Percentiles rank a stretch among this genome's conserved stretches.
These are phyloP conservation scores for Aspergillus panamensis DNA, from an alignment of 495 filamentous ascomycete genomes.

Conservation along the genomic window DNA sequence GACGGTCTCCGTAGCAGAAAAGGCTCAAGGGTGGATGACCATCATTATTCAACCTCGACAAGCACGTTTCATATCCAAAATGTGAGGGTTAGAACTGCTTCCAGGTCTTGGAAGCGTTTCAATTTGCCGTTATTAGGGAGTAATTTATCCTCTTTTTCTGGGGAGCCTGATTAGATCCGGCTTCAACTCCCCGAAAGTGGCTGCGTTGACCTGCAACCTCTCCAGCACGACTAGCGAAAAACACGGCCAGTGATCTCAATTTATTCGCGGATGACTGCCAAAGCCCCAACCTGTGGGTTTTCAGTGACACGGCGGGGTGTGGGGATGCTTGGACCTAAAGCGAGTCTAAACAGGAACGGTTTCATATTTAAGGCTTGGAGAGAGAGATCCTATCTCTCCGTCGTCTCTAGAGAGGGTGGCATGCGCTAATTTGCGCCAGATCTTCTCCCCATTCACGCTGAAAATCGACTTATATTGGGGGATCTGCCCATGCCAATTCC, in stretches of 20 bases:
- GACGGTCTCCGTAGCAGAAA: slow-evolving; percentile 19
- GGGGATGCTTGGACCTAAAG: neutral
- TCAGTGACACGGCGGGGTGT: neutral
- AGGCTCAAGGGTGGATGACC: slow-evolving; percentile 16
- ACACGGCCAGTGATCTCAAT: neutral
- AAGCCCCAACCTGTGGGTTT: neutral
- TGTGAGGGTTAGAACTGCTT: neutral
- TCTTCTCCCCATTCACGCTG: neutral
- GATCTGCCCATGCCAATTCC: no score
- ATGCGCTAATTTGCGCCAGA: neutral
- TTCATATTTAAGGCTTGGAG: neutral
- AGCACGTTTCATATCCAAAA: neutral
- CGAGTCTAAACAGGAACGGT: neutral
- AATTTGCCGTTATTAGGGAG: neutral
- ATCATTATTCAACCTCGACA: slow-evolving; percentile 6
- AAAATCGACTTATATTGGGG: neutral
- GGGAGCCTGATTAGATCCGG: neutral
- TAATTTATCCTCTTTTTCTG: neutral
- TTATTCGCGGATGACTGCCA: neutral
- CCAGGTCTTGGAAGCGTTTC: neutral
- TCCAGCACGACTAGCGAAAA: neutral
- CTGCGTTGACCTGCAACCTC: no score
- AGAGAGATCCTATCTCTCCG: neutral
- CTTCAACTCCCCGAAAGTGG: neutral
- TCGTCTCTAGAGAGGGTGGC: neutral